These are phyloP conservation scores for Ostreobium quekettii DNA, from an alignment of 139 green algal species.

Conservation along the genomic window DNA sequence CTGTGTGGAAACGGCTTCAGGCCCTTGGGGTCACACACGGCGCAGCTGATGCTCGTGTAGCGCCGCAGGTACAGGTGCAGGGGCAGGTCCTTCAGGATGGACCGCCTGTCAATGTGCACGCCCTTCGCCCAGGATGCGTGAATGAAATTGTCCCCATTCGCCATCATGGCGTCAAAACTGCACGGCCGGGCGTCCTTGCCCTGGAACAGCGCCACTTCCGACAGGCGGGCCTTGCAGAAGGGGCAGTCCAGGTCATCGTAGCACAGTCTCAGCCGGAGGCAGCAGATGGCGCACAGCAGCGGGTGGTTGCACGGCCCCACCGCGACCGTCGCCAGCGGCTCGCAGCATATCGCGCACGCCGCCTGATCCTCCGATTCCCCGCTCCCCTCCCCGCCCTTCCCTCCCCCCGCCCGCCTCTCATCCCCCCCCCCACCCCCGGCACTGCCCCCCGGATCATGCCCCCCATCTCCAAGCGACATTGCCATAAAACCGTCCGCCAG, in stretches of 20 bases:
- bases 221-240: constrained; percentile 49
- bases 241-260: constrained; percentile 54
- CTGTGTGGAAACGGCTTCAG: neutral
- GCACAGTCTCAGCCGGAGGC: constrained; percentile 51
- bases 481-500: neutral
- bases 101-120: neutral
- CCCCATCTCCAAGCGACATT: neutral
- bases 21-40: neutral
- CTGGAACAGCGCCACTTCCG: neutral
- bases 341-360: constrained; percentile 38
- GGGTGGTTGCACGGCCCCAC: constrained; percentile 45
- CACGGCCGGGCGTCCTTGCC: neutral
- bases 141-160: neutral
- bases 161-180: too few relatives aligned
- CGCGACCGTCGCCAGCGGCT: constrained; percentile 24
- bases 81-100: neutral
- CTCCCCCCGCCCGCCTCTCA: neutral
- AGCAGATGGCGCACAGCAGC: constrained; percentile 40
- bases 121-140: neutral
- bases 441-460: neutral
- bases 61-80: neutral
- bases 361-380: neutral
- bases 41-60: neutral
- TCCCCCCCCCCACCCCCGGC: too few relatives aligned
- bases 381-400: neutral